These are phyloP conservation scores for Blastomyces gilchristii DNA, from an alignment of 2,329 filamentous ascomycete species.

Conservation along the genomic window DNA sequence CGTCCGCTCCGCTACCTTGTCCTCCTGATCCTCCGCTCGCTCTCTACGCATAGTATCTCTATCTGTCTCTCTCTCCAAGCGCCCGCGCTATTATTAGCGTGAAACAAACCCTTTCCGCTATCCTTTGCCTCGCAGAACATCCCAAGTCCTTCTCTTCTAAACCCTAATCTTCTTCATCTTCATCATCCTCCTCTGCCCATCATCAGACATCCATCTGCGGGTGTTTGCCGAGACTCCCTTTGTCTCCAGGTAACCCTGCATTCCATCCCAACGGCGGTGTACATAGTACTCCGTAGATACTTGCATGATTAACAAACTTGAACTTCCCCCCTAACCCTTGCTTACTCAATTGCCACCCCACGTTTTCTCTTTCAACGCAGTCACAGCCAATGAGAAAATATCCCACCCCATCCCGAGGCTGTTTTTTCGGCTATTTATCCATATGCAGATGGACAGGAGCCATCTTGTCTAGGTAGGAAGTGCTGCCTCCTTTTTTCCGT, in stretches of 20 bases:
- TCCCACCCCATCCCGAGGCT: too few relatives aligned
- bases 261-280: too few relatives aligned
- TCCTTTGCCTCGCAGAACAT: neutral
- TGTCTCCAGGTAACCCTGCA: too few relatives aligned
- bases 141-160: too few relatives aligned
- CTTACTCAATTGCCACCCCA: neutral
- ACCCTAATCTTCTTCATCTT: neutral
- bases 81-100: neutral
- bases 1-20: neutral
- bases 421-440: neutral
- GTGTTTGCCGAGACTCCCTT: neutral
- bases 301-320: too few relatives aligned
- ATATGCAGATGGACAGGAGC: neutral
- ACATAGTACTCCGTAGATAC: too few relatives aligned
- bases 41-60: neutral
- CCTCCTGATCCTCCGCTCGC: too few relatives aligned
- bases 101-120: neutral
- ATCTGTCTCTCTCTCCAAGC: neutral
- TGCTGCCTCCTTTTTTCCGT: too few relatives aligned
- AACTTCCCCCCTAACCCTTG: too few relatives aligned
- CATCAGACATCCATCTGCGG: neutral
- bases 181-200: neutral
- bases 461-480: too few relatives aligned
- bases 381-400: neutral
- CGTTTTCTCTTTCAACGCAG: neutral